Conservation (phyloP, 2,329 filamentous ascomycete species). For the Geosmithia putterillii region DNA sequence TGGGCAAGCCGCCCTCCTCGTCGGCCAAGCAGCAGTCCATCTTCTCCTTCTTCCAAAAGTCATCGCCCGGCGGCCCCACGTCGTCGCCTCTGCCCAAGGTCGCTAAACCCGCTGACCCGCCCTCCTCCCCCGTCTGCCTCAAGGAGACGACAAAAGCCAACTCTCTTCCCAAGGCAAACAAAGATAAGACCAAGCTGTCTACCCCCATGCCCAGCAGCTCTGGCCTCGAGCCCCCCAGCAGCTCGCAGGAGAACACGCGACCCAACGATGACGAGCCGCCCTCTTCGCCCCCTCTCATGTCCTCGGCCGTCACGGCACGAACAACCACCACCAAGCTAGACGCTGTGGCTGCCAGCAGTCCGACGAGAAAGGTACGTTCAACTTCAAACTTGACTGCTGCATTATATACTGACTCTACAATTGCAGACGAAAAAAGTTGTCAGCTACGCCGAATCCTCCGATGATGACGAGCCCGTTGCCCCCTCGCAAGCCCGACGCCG, state of each 20-base stretch:
- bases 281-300: constrained; percentile 17
- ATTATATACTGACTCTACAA: not conserved
- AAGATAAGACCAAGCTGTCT: constrained; percentile 24
- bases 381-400: not conserved
- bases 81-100: constrained; percentile 21
- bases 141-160: constrained; percentile 29
- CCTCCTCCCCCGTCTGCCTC: constrained; percentile 13
- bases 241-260: constrained; percentile 52
- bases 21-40: constrained; percentile 28
- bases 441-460: constrained; percentile 78
- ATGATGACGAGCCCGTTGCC: constrained; percentile 62
- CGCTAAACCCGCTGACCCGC: constrained; percentile 7
- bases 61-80: constrained; percentile 18
- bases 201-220: constrained; percentile 79
- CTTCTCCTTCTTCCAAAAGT: constrained; percentile 30
- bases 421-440: constrained; percentile 42
- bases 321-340: constrained; percentile 20
- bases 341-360: constrained; percentile 47
- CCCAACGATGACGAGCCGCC: not conserved
- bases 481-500: constrained; percentile 25
- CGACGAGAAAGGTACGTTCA: constrained; percentile 59
- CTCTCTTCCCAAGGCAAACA: constrained; percentile 22
- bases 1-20: constrained; percentile 15
- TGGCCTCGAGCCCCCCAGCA: constrained; percentile 45
- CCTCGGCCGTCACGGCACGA: constrained; percentile 9